Evolutionary conservation across 2,329 filamentous ascomycete species (phyloP).

Genomic region (Sclerotinia subarctica): DNA sequence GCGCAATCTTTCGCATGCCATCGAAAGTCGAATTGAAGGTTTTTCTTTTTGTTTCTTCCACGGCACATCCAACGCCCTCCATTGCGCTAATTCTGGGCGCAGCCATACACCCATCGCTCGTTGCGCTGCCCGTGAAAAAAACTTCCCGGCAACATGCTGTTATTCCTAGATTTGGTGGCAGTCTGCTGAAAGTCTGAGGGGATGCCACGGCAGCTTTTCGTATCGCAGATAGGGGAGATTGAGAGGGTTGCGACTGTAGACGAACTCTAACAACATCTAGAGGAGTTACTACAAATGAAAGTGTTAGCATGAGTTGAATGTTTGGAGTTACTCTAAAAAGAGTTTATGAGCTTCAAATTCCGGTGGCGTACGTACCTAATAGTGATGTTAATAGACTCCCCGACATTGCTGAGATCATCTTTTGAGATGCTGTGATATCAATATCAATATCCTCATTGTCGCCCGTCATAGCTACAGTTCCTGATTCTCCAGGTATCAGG

Average conservation of each 20-base stretch:
- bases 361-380: constrained; percentile 60
- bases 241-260: constrained; percentile 74
- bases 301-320: constrained; percentile 1
- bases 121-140: constrained; percentile 88
- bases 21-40: constrained; percentile 90
- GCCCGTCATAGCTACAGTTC: constrained; percentile 35
- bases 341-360: constrained; percentile 1
- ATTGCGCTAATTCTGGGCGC: constrained; percentile 32
- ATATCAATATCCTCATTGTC: constrained; percentile 43
- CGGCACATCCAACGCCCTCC: constrained; percentile 62
- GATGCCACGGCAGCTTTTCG: constrained; percentile 56
- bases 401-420: constrained; percentile 90
- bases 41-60: constrained; percentile 78
- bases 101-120: constrained; percentile 51
- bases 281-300: constrained; percentile 67
- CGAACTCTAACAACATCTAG: constrained; percentile 96
- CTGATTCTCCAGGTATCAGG: constrained; percentile 30
- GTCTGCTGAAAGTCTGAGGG: constrained; percentile 55
- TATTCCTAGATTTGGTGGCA: constrained; percentile 82
- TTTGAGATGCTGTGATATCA: constrained; percentile 79
- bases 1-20: constrained; percentile 87
- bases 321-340: neutral
- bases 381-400: constrained; percentile 88
- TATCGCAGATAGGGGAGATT: constrained; percentile 49
- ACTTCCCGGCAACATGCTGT: constrained; percentile 95